Evolutionary conservation across 352 stramenopile species (phyloP).

Genomic region (Thraustotheca clavata): DNA sequence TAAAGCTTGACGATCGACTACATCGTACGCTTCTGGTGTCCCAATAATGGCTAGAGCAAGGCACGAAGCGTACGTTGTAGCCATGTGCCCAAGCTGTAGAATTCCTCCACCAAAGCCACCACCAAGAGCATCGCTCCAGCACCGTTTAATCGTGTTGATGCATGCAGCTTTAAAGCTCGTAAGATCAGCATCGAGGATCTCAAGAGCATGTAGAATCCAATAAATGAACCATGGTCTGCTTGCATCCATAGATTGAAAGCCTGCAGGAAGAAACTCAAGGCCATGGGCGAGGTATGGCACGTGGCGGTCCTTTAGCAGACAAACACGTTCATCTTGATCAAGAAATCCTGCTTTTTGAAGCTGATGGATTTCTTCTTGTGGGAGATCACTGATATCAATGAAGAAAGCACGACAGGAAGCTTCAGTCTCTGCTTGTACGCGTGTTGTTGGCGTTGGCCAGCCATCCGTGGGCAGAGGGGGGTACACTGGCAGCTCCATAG

Average conservation of each 20-base stretch:
- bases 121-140: conserved; percentile 37
- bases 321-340: conserved; percentile 17
- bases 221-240: conserved; percentile 97
- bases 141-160: conserved; percentile 45
- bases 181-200: conserved; percentile 79
- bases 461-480: conserved; percentile 9
- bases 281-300: conserved; percentile 61
- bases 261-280: conserved; percentile 50
- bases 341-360: conserved; percentile 43
- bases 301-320: conserved; percentile 82
- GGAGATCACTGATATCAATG: conserved; percentile 35
- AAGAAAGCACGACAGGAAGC: conserved; percentile 48
- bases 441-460: conserved; percentile 21
- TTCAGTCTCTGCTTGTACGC: conserved; percentile 40
- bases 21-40: conserved; percentile 62
- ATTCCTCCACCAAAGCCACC: conserved; percentile 95
- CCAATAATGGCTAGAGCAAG: conserved; percentile 90
- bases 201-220: conserved; percentile 94
- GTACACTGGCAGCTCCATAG: background rate
- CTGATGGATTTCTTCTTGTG: conserved; percentile 29
- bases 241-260: conserved; percentile 90
- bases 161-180: background rate
- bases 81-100: conserved; percentile 74
- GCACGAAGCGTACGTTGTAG: conserved; percentile 93
- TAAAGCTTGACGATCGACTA: conserved; percentile 68